phyloP scores from a whole-genome alignment of 768 basidiomycete species.

The Cyathus striatus region DNA sequence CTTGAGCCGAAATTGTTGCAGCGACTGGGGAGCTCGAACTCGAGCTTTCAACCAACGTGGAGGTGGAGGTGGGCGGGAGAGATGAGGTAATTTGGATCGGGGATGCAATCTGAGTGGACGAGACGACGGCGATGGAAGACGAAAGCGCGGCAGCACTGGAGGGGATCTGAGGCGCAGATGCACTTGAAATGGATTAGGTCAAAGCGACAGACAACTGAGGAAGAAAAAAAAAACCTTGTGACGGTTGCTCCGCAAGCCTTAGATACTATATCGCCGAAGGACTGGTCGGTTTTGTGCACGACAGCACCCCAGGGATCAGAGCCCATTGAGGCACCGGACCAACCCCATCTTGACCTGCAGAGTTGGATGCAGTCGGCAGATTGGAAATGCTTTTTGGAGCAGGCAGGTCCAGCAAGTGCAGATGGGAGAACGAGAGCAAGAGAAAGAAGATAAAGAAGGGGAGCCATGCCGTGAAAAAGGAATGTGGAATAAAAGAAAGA shows the following conservation, averaged over 20 bases:
- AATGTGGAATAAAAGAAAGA: conserved; percentile 13
- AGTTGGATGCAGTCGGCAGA: conserved; percentile 27
- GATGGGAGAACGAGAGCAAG: conserved; percentile 24
- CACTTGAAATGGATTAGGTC: not conserved
- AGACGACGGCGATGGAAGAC: conserved; percentile 8
- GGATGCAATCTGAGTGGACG: conserved; percentile 5
- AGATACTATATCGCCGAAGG: conserved; percentile 29
- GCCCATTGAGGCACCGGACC: conserved; percentile 44
- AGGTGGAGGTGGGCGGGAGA: not conserved
- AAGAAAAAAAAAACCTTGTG: not conserved
- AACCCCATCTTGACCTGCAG: conserved; percentile 42
- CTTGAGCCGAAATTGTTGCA: not conserved
- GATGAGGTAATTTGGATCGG: not conserved
- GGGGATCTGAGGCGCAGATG: no score
- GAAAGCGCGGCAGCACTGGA: conserved; percentile 4
- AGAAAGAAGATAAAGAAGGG: conserved; percentile 26
- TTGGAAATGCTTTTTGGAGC: conserved; percentile 30
- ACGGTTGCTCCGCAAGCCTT: conserved; percentile 35
- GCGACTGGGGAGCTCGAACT: not conserved
- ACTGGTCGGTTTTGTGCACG: conserved; percentile 29
- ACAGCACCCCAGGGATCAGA: conserved; percentile 54
- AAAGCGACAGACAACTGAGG: not conserved
- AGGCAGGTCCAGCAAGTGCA: conserved; percentile 42
- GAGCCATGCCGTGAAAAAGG: conserved; percentile 30
- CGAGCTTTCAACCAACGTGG: not conserved